These are phyloP conservation scores for Hericium coralloides DNA, from an alignment of 768 basidiomycete genomes.

Conservation along the genomic window DNA sequence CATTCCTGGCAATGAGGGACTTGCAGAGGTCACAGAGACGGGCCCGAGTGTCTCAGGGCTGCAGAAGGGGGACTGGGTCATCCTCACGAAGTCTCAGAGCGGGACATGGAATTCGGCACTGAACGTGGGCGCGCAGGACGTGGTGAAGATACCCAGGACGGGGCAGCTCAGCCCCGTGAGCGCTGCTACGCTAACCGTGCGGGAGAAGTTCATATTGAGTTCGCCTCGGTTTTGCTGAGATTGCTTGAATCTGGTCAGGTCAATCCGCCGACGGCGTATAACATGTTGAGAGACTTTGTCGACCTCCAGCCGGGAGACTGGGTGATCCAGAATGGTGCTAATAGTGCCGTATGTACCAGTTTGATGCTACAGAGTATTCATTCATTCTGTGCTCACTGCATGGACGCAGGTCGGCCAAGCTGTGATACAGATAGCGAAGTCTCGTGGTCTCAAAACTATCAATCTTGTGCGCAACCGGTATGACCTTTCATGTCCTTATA, in stretches of 20 bases:
- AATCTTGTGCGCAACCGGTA: constrained; percentile 75
- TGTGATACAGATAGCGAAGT: constrained; percentile 73
- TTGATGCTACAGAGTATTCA: too few species aligned
- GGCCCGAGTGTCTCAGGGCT: constrained; percentile 42
- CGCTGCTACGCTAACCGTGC: constrained; percentile 69
- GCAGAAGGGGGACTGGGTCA: constrained; percentile 59
- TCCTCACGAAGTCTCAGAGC: constrained; percentile 57
- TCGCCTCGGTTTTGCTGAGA: not conserved
- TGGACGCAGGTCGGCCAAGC: constrained; percentile 63
- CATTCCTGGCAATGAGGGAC: constrained; percentile 71
- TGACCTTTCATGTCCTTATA: constrained; percentile 8
- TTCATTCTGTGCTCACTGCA: too few species aligned
- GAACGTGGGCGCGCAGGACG: constrained; percentile 44
- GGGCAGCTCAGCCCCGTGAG: constrained; percentile 44
- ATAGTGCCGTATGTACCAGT: constrained; percentile 55
- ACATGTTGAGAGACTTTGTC: constrained; percentile 70
- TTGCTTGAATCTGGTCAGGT: constrained; percentile 32
- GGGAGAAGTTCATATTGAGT: constrained; percentile 8
- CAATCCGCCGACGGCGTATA: constrained; percentile 78
- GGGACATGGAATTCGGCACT: constrained; percentile 66
- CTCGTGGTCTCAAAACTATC: constrained; percentile 62
- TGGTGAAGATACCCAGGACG: constrained; percentile 49
- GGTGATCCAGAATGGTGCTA: constrained; percentile 82
- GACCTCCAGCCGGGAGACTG: constrained; percentile 60
- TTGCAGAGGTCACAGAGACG: constrained; percentile 55